Evolutionary conservation across 1,139 yeast species (phyloP).

Genomic region (Wickerhamomyces sp.): DNA sequence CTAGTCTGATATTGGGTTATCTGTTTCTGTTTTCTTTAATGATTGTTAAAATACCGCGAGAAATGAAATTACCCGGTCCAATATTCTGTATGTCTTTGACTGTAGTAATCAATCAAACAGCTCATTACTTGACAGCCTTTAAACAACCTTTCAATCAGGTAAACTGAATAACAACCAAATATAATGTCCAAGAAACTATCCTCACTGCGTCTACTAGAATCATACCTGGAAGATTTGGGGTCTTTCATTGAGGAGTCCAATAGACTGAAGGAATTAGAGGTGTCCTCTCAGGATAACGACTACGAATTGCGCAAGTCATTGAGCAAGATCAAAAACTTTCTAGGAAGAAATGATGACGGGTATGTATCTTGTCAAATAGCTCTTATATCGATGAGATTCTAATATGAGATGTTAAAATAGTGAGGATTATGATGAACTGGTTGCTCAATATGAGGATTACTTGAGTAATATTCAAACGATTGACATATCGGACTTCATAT

Average conservation of each 20-base stretch:
- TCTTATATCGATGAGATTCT: not conserved
- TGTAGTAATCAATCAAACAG: no score
- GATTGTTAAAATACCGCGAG: no score
- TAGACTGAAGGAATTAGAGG: slow-evolving; percentile 18
- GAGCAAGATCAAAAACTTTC: slow-evolving; percentile 31
- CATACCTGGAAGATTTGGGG: slow-evolving; percentile 22
- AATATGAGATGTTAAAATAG: slow-evolving; percentile 6
- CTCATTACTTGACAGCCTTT: no score
- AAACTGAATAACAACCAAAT: not conserved
- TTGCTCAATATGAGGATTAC: slow-evolving; percentile 26
- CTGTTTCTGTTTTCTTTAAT: no score
- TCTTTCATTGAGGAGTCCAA: slow-evolving; percentile 18
- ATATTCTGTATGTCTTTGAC: no score
- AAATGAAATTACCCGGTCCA: no score
- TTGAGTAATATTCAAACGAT: slow-evolving; percentile 27
- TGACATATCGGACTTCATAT: slow-evolving; percentile 36
- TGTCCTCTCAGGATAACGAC: slow-evolving; percentile 51
- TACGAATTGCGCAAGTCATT: slow-evolving; percentile 44
- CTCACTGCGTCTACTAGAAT: slow-evolving; percentile 20
- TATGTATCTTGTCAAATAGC: slow-evolving; percentile 23
- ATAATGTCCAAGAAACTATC: slow-evolving; percentile 13
- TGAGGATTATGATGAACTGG: slow-evolving; percentile 34
- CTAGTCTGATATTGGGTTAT: no score
- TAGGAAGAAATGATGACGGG: slow-evolving; percentile 26
- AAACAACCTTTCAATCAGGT: no score